Percentiles rank a stretch among this genome's conserved stretches.
Evolutionary conservation across 352 stramenopile genomes (phyloP).

Genomic region (Bremia lactucae): DNA sequence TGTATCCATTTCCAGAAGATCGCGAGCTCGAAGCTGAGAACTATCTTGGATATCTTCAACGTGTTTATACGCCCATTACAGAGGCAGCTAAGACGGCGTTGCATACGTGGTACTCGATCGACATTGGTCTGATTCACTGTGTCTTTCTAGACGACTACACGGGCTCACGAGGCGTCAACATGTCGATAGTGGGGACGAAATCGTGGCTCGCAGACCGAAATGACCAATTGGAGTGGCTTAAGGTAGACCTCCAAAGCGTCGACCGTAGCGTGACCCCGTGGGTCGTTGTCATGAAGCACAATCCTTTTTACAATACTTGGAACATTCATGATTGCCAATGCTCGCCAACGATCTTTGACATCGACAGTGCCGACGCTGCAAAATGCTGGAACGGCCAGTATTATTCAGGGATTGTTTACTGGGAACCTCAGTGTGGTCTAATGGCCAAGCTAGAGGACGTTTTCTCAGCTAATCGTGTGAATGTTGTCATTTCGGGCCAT

Average conservation of each 20-base stretch:
- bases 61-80: constrained; percentile 38
- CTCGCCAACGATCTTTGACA: constrained; percentile 28
- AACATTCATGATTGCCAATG: constrained; percentile 44
- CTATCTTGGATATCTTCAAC: constrained; percentile 35
- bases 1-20: constrained; percentile 30
- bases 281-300: constrained; percentile 72
- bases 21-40: constrained; percentile 24
- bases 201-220: constrained; percentile 28
- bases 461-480: constrained; percentile 30
- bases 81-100: constrained; percentile 22
- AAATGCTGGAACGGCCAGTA: constrained; percentile 44
- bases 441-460: constrained; percentile 34
- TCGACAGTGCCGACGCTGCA: constrained; percentile 18
- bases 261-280: constrained; percentile 68
- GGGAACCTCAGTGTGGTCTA: constrained; percentile 34
- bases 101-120: constrained; percentile 40
- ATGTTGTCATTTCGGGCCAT: constrained; percentile 36
- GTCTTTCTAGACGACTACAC: constrained; percentile 61
- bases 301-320: constrained; percentile 60
- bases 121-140: constrained; percentile 45
- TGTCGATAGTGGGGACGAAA: constrained; percentile 27
- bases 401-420: constrained; percentile 22
- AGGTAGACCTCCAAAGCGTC: constrained; percentile 44
- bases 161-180: constrained; percentile 22
- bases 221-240: constrained; percentile 41